These are phyloP conservation scores for Russula sp. DNA, from an alignment of 768 basidiomycete species.

Conservation along the genomic window DNA sequence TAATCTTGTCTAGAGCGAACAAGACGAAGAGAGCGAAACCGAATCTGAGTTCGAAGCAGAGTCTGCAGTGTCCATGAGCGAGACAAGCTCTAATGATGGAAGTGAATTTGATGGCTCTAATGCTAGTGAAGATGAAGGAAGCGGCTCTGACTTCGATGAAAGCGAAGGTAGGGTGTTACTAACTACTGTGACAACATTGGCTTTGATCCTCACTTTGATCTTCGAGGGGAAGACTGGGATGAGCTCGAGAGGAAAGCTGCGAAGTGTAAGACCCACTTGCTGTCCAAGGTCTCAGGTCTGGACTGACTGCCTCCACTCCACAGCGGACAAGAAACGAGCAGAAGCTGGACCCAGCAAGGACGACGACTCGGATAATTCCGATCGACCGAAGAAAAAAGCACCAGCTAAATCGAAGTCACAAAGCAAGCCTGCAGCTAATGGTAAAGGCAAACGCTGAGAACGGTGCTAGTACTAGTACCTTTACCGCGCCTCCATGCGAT, in stretches of 20 bases:
- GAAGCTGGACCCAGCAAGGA: slow-evolving; percentile 26
- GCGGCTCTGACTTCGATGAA: slow-evolving; percentile 58
- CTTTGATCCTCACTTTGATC: slow-evolving; percentile 2
- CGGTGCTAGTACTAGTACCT: neutral
- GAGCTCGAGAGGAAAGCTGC: slow-evolving; percentile 89
- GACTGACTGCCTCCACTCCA: slow-evolving; percentile 6
- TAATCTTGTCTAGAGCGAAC: slow-evolving; percentile 37
- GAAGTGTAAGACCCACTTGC: slow-evolving; percentile 46
- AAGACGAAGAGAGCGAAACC: slow-evolving; percentile 57
- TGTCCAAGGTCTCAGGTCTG: neutral
- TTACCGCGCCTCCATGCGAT: neutral
- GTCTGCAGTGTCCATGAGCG: slow-evolving; percentile 35
- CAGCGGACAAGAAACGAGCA: slow-evolving; percentile 41
- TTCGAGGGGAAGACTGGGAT: slow-evolving; percentile 87
- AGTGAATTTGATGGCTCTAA: slow-evolving; percentile 50
- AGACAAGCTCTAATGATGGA: slow-evolving; percentile 30
- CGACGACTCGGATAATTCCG: slow-evolving; percentile 35
- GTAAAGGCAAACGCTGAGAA: slow-evolving; percentile 22
- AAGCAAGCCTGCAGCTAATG: slow-evolving; percentile 27
- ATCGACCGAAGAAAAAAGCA: slow-evolving; percentile 36
- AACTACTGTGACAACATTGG: slow-evolving; percentile 6
- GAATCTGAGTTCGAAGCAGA: slow-evolving; percentile 52
- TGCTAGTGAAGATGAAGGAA: slow-evolving; percentile 51
- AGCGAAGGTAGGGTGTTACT: slow-evolving; percentile 44
- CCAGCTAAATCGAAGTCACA: slow-evolving; percentile 25